phyloP scores from a whole-genome alignment of 495 filamentous ascomycete species.

The Sphaerosporella brunnea region DNA sequence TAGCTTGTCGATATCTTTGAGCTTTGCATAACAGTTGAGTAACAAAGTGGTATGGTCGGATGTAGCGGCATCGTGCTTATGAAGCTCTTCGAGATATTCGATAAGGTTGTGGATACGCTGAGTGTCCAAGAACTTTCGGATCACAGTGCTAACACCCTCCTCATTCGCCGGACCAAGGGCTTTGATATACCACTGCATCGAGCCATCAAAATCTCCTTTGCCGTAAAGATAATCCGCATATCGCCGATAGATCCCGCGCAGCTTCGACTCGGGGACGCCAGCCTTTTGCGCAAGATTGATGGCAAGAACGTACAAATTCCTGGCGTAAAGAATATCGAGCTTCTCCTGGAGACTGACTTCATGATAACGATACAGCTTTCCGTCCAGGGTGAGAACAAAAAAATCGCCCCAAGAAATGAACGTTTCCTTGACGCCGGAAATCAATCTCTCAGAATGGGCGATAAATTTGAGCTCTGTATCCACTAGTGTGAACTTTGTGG shows the following conservation, averaged over 20 bases:
- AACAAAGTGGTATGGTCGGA: conserved; percentile 92
- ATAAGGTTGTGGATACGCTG: conserved; percentile 95
- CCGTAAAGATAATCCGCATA: conserved; percentile 95
- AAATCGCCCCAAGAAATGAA: conserved; percentile 85
- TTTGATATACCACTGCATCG: conserved; percentile 94
- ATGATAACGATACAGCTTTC: conserved; percentile 76
- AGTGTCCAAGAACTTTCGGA: conserved; percentile 48
- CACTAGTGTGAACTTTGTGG: conserved; percentile 68
- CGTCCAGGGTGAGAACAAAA: conserved; percentile 71
- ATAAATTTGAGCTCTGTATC: conserved; percentile 84
- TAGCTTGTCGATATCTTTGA: conserved; percentile 88
- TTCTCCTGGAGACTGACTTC: conserved; percentile 82
- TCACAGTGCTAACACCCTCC: conserved; percentile 25
- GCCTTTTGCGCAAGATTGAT: conserved; percentile 87
- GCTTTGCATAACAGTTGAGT: conserved; percentile 91
- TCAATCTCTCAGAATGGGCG: conserved; percentile 68
- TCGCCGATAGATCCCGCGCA: conserved; percentile 79
- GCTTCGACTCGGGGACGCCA: conserved; percentile 56
- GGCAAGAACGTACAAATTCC: conserved; percentile 78
- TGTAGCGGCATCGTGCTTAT: conserved; percentile 83
- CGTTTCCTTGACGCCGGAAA: conserved; percentile 57
- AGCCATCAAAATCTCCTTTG: conserved; percentile 83
- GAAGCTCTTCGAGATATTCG: conserved; percentile 89
- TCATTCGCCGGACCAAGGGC: conserved; percentile 50
- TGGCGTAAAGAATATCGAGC: conserved; percentile 82